Base-by-base conservation (phyloP, 176 grass and related monocot species). In the Bothriochloa decipiens region DNA sequence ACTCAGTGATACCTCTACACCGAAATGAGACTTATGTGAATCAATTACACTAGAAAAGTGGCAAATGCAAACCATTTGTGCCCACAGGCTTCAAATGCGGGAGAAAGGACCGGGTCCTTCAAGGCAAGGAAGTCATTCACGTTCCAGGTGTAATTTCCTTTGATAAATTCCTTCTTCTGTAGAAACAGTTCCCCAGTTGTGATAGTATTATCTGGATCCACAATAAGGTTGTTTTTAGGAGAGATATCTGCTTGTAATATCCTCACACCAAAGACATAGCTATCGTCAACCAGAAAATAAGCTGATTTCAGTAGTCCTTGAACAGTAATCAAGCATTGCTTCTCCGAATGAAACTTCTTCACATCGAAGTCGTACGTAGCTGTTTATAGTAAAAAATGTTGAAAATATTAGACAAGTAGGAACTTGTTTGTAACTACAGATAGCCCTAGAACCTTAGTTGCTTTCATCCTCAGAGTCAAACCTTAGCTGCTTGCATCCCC, bases 71-170 rank as follows among this genome's bases (percentile, higher is more conserved):
- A 87, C 79, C 86, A 87, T 77, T 77, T 82, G 6, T 62, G 41
- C 49, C 73, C 65, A 0, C 79, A 37, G 40, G 70, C 73, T 82
- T 76, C 40, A 62, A 87, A 87, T 69, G 27, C 10, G 27, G 65
- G 53, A 71, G 86, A 88, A 88, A 0, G 1, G 79, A 87, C 36
- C 1, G 16, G 2, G 40, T 12, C 8, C 62, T 69, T 68, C 47
- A 20, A 35, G 65, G 60, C 40, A 63, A 46, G 50, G 28, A 77
- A 82, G 20, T 77, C 63, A 16, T 77, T 63, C 3, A 82, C 11
- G 50, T 40, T 82, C 86, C 79, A 87, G n/a, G 72, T 82, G 37
- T 87, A 87, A 13, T 50, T 70, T 14, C 86, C 86, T 71, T 77
- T 69, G 50, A 82, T 70, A 7, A 77, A 63, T 29, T 18, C 86